Conservation (phyloP, 306 rosid genomes). For the Fagus sylvatica region DNA sequence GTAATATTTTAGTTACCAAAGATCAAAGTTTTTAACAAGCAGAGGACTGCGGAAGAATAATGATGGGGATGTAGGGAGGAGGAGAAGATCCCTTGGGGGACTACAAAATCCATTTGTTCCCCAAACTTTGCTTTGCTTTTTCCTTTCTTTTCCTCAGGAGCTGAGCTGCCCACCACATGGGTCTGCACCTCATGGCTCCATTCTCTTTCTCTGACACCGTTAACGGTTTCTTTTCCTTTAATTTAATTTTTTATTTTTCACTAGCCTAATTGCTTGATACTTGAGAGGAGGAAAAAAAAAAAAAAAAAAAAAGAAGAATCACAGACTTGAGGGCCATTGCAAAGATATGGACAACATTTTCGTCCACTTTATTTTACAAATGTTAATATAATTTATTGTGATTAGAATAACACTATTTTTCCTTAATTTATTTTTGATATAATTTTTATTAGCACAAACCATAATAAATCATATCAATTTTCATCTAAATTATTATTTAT, state of each 20-base stretch:
- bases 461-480: too few relatives aligned
- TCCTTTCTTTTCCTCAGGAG: conserved; percentile 30
- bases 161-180: conserved; percentile 89
- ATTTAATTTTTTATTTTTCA: neutral
- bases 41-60: conserved; percentile 52
- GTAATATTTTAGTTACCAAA: conserved; percentile 31
- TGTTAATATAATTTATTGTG: too few relatives aligned
- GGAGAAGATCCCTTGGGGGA: conserved; percentile 88
- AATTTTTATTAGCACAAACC: neutral
- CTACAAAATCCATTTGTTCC: conserved; percentile 93
- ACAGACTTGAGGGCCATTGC: too few relatives aligned
- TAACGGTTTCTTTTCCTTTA: conserved; percentile 39
- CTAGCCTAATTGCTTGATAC: conserved; percentile 20
- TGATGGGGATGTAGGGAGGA: conserved; percentile 67
- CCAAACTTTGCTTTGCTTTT: conserved; percentile 50
- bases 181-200: conserved; percentile 40
- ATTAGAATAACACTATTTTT: too few relatives aligned
- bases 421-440: too few relatives aligned
- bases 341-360: too few relatives aligned
- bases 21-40: conserved; percentile 19
- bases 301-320: neutral
- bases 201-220: conserved; percentile 34
- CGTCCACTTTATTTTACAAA: too few relatives aligned
- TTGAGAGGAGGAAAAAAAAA: conserved; percentile 1
- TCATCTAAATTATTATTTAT: too few relatives aligned